These are phyloP conservation scores for Oryza meridionalis DNA, from an alignment of 176 grass and related monocot genomes.

Conservation along the genomic window DNA sequence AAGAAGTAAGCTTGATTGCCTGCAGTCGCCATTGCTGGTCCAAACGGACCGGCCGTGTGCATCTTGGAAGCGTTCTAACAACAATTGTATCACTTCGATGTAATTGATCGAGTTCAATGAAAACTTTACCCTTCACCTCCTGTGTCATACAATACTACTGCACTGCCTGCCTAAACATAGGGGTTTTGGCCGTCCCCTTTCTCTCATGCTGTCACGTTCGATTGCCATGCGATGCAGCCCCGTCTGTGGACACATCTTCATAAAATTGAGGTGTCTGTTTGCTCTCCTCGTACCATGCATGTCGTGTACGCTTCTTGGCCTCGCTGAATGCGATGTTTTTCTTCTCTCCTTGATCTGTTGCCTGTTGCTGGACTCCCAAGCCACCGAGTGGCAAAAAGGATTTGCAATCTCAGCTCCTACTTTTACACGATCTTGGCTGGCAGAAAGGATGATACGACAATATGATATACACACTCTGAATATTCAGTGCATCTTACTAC, in stretches of 20 bases:
- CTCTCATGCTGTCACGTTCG: neutral
- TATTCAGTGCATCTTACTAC: neutral
- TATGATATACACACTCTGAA: neutral
- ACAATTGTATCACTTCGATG: too few species aligned
- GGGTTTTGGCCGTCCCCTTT: neutral
- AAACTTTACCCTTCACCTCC: neutral
- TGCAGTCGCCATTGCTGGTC: neutral
- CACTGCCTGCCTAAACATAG: neutral
- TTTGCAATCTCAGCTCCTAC: neutral
- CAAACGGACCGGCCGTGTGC: neutral
- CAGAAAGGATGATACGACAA: neutral
- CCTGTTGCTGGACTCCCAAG: neutral
- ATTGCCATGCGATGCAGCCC: neutral
- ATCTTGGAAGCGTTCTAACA: too few species aligned
- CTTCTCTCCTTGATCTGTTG: neutral
- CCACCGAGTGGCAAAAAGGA: neutral
- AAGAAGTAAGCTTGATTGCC: constrained; percentile 2
- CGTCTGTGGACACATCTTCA: neutral
- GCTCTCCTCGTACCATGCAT: neutral
- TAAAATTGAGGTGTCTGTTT: neutral
- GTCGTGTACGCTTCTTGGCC: neutral
- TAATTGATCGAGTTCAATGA: too few species aligned
- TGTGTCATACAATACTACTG: neutral
- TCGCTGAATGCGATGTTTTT: neutral
- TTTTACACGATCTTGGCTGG: neutral